Evolutionary conservation across 2,329 filamentous ascomycete genomes (phyloP).

Genomic region (Hypomyces rosellus): DNA sequence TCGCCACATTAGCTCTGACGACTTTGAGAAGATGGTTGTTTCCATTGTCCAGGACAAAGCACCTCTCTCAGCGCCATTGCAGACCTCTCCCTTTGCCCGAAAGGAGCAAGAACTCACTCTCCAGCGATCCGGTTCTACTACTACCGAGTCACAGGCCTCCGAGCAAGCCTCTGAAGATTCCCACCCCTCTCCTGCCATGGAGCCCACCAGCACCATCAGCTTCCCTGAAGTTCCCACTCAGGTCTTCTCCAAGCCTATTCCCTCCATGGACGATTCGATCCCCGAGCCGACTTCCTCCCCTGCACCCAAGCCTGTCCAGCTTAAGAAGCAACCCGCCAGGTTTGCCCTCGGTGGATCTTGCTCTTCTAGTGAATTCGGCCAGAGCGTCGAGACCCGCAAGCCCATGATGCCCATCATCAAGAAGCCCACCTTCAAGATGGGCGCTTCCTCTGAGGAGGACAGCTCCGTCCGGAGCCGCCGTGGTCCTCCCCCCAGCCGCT

Average conservation of each 20-base stretch:
- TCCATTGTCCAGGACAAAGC: constrained; percentile 85
- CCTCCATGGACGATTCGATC: constrained; percentile 47
- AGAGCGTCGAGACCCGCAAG: constrained; percentile 40
- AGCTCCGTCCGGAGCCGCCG: constrained; percentile 60
- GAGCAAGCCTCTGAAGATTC: constrained; percentile 33
- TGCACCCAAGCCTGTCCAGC: constrained; percentile 60
- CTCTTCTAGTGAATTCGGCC: constrained; percentile 57
- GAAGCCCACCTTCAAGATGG: constrained; percentile 45
- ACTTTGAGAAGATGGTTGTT: constrained; percentile 89
- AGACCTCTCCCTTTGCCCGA: constrained; percentile 24
- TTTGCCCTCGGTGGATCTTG: constrained; percentile 76
- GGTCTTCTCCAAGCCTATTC: constrained; percentile 42
- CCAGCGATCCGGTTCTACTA: constrained; percentile 38
- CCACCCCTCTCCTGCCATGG: constrained; percentile 22
- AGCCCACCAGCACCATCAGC: constrained; percentile 48
- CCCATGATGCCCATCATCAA: constrained; percentile 24
- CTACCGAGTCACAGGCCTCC: constrained; percentile 43
- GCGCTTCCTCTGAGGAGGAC: constrained; percentile 66
- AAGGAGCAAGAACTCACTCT: constrained; percentile 38
- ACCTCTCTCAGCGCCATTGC: constrained; percentile 40
- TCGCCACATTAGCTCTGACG: constrained; percentile 86
- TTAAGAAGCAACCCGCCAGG: constrained; percentile 53
- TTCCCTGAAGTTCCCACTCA: constrained; percentile 60
- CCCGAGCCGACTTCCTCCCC: constrained; percentile 54
- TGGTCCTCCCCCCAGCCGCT: constrained; percentile 37